Conservation (phyloP, 108 stramenopile genomes). For the Chaetoceros tenuissimus region DNA sequence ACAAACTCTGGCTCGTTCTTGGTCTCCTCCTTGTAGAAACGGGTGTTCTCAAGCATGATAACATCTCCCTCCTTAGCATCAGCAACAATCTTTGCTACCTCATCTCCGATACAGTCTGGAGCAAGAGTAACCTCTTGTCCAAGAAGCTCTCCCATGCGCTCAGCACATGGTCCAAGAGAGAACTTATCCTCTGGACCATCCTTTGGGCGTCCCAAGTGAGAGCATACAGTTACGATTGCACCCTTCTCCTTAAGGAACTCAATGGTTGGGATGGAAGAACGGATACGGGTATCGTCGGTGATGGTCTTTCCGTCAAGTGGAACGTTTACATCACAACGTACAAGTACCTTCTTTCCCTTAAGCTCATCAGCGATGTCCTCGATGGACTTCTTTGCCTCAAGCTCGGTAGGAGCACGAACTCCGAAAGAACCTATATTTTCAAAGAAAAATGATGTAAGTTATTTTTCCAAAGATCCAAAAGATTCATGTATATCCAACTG, state of each 20-base stretch:
- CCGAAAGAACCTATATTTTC: conserved; percentile 43
- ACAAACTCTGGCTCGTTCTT: conserved; percentile 91
- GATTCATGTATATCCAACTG: background rate
- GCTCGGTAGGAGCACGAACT: conserved; percentile 56
- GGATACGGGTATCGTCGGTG: conserved; percentile 99
- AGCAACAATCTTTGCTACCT: conserved; percentile 73
- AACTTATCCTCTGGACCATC: conserved; percentile 97
- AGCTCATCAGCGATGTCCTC: conserved; percentile 90
- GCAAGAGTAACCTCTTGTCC: conserved; percentile 88
- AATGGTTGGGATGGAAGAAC: conserved; percentile 96
- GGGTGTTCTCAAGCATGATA: conserved; percentile 98
- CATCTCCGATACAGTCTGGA: conserved; percentile 96
- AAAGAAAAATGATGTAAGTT: background rate
- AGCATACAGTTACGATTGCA: conserved; percentile 96
- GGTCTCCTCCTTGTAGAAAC: conserved; percentile 97
- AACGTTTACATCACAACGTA: conserved; percentile 97
- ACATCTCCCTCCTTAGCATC: conserved; percentile 90
- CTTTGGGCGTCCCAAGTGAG: conserved; percentile 98
- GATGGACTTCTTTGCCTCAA: conserved; percentile 94
- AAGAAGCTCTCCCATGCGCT: conserved; percentile 90
- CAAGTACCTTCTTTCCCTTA: conserved; percentile 94
- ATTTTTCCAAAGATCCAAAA: background rate
- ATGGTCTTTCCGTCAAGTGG: conserved; percentile 95
- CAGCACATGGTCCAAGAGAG: conserved; percentile 95
- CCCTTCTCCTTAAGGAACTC: conserved; percentile 95